phyloP scores from a whole-genome alignment of 805 yeast genomes.

The Candida ipomoeae region DNA sequence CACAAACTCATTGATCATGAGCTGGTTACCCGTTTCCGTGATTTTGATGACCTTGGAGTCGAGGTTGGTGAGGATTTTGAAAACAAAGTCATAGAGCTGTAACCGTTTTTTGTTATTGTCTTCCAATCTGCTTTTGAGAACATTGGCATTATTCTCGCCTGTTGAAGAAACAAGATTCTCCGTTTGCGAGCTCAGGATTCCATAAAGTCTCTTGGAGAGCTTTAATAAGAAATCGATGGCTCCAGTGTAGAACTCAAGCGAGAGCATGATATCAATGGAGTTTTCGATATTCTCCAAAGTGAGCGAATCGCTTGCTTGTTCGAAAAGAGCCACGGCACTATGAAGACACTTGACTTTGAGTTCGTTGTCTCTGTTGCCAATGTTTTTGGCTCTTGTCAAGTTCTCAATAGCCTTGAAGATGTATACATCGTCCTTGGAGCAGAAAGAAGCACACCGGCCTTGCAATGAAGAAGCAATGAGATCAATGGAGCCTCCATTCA shows the following conservation, averaged over 20 bases:
- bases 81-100: slow-evolving; percentile 65
- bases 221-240: slow-evolving; percentile 79
- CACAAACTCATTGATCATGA: slow-evolving; percentile 46
- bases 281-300: slow-evolving; percentile 77
- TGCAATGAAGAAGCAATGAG: slow-evolving; percentile 82
- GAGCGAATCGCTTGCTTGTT: slow-evolving; percentile 73
- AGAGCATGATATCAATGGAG: slow-evolving; percentile 72
- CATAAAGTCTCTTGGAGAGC: slow-evolving; percentile 62
- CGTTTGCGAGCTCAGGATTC: slow-evolving; percentile 8
- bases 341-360: slow-evolving; percentile 59
- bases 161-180: slow-evolving; percentile 3
- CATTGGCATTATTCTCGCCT: slow-evolving; percentile 7
- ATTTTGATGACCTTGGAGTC: slow-evolving; percentile 58
- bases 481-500: slow-evolving; percentile 91
- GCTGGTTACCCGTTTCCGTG: slow-evolving; percentile 32
- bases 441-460: slow-evolving; percentile 90
- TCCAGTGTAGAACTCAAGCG: slow-evolving; percentile 74
- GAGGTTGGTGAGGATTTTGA: slow-evolving; percentile 66
- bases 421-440: slow-evolving; percentile 89
- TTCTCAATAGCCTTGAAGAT: slow-evolving; percentile 93
- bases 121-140: slow-evolving; percentile 8
- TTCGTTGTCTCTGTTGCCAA: slow-evolving; percentile 69
- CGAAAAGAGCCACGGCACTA: slow-evolving; percentile 71
- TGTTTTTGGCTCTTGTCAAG: slow-evolving; percentile 77
- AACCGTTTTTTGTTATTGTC: slow-evolving; percentile 20